These are phyloP conservation scores for Leccinum subtestaceum DNA, from an alignment of 768 basidiomycete species.

Conservation along the genomic window DNA sequence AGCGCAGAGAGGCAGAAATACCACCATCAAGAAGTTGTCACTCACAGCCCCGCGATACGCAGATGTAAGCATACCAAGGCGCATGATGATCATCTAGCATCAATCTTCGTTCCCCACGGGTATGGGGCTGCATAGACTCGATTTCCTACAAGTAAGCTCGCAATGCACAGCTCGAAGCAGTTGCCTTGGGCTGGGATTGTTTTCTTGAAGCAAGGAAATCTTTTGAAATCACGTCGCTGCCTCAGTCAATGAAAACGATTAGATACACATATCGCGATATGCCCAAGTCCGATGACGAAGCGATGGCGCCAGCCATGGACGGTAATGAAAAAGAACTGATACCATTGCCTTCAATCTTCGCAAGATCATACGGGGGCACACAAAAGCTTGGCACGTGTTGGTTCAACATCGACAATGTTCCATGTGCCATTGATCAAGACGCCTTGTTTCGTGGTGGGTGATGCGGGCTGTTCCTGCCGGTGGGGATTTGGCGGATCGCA, in stretches of 20 bases:
- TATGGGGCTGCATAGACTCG: background rate
- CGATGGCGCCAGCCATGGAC: too few relatives aligned
- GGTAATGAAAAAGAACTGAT: too few relatives aligned
- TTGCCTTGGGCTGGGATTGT: background rate
- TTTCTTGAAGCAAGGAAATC: background rate
- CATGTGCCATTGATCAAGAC: too few relatives aligned
- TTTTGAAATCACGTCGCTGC: background rate
- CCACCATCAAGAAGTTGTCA: too few relatives aligned
- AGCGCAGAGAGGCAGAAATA: background rate
- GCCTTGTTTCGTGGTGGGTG: too few relatives aligned
- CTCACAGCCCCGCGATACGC: too few relatives aligned
- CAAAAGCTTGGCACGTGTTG: too few relatives aligned
- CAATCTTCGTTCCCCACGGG: background rate
- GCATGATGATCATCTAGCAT: background rate
- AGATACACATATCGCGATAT: background rate
- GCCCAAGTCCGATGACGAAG: too few relatives aligned
- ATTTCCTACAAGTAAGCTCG: too few relatives aligned
- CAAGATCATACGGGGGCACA: too few relatives aligned
- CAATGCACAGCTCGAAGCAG: background rate
- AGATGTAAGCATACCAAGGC: background rate
- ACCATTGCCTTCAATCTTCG: too few relatives aligned
- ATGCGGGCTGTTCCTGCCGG: slow-evolving; percentile 61
- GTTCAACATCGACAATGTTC: too few relatives aligned
- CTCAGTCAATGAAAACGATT: background rate
- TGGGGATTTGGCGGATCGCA: slow-evolving; percentile 76